Evolutionary conservation across 345 rosid species (phyloP).

Genomic region (Moringa oleifera): DNA sequence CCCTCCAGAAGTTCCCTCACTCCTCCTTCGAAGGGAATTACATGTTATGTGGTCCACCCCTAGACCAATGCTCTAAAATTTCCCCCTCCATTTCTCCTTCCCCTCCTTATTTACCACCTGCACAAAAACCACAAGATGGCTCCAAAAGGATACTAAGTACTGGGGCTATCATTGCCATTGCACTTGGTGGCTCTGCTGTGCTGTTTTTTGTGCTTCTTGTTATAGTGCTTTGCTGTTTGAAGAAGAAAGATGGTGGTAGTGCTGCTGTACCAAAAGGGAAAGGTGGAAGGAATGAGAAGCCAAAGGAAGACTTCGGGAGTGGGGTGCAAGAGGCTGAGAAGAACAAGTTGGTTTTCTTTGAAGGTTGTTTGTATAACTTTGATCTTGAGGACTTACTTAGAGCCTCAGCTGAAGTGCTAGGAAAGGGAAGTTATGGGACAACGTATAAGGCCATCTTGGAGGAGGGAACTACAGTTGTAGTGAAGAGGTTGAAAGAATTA

Average conservation of each 20-base stretch:
- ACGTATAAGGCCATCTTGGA: slow-evolving; percentile 90
- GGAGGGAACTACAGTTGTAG: slow-evolving; percentile 81
- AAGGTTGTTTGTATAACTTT: slow-evolving; percentile 68
- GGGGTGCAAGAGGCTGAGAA: slow-evolving; percentile 94
- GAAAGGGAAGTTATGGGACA: slow-evolving; percentile 93
- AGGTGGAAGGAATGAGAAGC: slow-evolving; percentile 46
- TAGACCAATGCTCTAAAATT: slow-evolving; percentile 41
- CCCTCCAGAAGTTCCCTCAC: slow-evolving; percentile 53
- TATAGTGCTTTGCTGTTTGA: slow-evolving; percentile 50
- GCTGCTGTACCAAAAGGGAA: slow-evolving; percentile 41
- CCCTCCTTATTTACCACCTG: slow-evolving; percentile 21
- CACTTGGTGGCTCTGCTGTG: slow-evolving; percentile 49
- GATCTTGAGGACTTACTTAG: slow-evolving; percentile 88
- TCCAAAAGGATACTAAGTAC: slow-evolving; percentile 45
- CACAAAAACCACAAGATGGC: slow-evolving; percentile 19
- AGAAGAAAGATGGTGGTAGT: slow-evolving; percentile 37
- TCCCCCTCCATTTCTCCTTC: slow-evolving; percentile 60
- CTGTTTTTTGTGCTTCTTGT: slow-evolving; percentile 41
- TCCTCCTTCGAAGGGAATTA: slow-evolving; percentile 71
- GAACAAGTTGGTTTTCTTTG: slow-evolving; percentile 92
- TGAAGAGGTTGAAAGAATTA: slow-evolving; percentile 80
- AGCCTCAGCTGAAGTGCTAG: slow-evolving; percentile 96
- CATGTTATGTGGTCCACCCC: slow-evolving; percentile 63
- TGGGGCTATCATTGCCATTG: slow-evolving; percentile 56
- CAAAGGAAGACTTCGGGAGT: slow-evolving; percentile 83